Evolutionary conservation across 2,329 filamentous ascomycete species (phyloP), one percentile per base, ranked within the genome.

Genomic region (Colletotrichum spinosum): DNA sequence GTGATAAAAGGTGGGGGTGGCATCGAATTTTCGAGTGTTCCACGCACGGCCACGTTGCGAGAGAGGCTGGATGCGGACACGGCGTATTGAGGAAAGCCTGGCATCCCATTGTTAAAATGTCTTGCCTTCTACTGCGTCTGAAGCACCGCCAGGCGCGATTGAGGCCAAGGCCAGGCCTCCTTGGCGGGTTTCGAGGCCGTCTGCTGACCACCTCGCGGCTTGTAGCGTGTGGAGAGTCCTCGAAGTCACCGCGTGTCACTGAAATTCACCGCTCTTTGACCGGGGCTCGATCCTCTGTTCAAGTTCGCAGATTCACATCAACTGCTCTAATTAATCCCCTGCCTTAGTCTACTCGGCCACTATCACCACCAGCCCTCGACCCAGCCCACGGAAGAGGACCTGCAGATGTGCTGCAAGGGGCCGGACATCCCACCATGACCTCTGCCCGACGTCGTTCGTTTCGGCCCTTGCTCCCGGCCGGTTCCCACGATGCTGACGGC

Each of bases 221-320:
- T 56, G 42, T 7, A 11, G 9, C 41, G 58, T 62, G 58, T 52
- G 35, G 37, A 42, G 15, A 25, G 25, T 25, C 25, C 25, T 11
- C 41, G 39, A 10, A 17, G 55, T 45, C 38, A 37, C 64, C 52
- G 63, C 50, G 42, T 66, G 59, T 49, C 53, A 55, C 25, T 46
- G 42, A 53, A 58, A 42, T 64, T 67, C 64, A 67, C 64, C 64
- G 64, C 64, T 58, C 48, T 64, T 67, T 67, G 35, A 53, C 48
- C 48, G 33, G 54, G 53, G 15, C 25, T 58, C 53, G 48, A 64
- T 67, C 59, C 64, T 53, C 50, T 51, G 48, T 67, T 17, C 53
- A 34, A 51, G 25, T 59, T 39, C 60, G 25, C 60, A 57, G 48
- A 35, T 52, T 55, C 42, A 44, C 13, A 44, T 44, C 42, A 12